A percentile compares a stretch with the other conserved stretches of the same genome.
Evolutionary conservation across 2,329 filamentous ascomycete species (phyloP).

Genomic region (Penicillium corylophilum): DNA sequence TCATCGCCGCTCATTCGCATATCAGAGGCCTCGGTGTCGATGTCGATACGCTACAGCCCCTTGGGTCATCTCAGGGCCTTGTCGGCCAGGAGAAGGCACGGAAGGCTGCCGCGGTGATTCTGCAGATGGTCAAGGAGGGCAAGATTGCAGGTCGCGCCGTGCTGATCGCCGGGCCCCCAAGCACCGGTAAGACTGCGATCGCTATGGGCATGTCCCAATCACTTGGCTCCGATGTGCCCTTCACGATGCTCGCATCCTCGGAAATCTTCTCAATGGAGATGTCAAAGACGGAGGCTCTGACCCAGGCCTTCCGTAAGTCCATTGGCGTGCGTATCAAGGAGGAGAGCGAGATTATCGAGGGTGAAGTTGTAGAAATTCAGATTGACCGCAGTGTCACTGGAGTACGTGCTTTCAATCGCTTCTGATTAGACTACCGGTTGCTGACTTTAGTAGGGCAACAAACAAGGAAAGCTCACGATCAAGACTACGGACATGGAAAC

Average conservation of each 20-base stretch:
- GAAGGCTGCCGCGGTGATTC: constrained; percentile 91
- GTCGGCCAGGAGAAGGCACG: constrained; percentile 96
- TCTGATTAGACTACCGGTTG: background rate
- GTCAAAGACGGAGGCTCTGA: constrained; percentile 98
- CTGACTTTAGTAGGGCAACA: constrained; percentile 64
- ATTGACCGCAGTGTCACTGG: constrained; percentile 96
- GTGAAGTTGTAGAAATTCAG: constrained; percentile 97
- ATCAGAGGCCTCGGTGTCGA: constrained; percentile 95
- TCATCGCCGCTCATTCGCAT: constrained; percentile 97
- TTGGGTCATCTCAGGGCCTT: constrained; percentile 81
- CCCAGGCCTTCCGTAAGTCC: constrained; percentile 97
- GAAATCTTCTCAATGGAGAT: constrained; percentile 99
- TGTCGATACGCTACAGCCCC: constrained; percentile 83
- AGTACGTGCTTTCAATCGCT: constrained; percentile 39
- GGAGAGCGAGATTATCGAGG: constrained; percentile 98
- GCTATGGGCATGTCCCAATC: constrained; percentile 99
- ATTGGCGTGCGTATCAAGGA: constrained; percentile 98
- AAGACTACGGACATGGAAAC: constrained; percentile 99
- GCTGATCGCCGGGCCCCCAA: constrained; percentile 90
- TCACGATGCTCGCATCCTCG: constrained; percentile 91
- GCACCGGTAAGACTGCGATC: constrained; percentile 97
- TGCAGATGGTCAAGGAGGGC: constrained; percentile 98
- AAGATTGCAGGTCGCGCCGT: constrained; percentile 97
- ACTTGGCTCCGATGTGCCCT: constrained; percentile 88
- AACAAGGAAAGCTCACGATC: constrained; percentile 98